Base-by-base conservation (phyloP, 305 asterid species). In the Ajuga reptans region DNA sequence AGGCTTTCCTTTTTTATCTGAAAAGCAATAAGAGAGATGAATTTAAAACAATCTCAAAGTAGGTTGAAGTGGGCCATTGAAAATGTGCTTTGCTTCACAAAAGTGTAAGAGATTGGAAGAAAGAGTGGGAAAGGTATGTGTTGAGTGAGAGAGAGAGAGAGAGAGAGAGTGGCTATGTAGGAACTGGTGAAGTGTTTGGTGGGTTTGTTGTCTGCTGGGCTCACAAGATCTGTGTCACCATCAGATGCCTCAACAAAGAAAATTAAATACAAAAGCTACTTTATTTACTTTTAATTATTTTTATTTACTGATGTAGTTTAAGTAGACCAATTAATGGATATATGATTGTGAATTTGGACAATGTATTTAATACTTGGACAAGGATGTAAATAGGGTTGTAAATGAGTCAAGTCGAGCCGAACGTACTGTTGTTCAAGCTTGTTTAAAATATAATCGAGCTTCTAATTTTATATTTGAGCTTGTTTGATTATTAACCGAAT, bases 1-100 rank as follows among this genome's bases (percentile, higher is more conserved):
- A 17, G 47, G 17, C 39, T 41, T 70, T 57, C 51, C 54, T 46
- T 62, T 62, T 24, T 16, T 24, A 61, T 16, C 31, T 21, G 51
- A 71, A 49, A 75, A 69, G 49, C 64, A 50, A 64, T 14, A 14
- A 1, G 14, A 11, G 46, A 56, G 66, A 24, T 47, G 43, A 56
- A 37, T 7, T 21, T 11, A 21, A 58, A 46, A 49, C 52, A 46
- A 55, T 14, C 31, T 54, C 67, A 4, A 71, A 54, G 75, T 74
- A 74, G 31, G 81, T 70, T 78, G 80, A 43, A 68, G 84, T 79
- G 82, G 88, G 83, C 69, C 80, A 52, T 3, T 4, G 9, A 37
- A 64, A 75, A 68, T 74, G 78, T 83, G 78, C 84, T 73, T 87
- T 81, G 89, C 89, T 83, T 84, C 65, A 75, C 64, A 55, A 63